Evolutionary conservation across 495 filamentous ascomycete genomes (phyloP).

Genomic region (Daldinia loculata): DNA sequence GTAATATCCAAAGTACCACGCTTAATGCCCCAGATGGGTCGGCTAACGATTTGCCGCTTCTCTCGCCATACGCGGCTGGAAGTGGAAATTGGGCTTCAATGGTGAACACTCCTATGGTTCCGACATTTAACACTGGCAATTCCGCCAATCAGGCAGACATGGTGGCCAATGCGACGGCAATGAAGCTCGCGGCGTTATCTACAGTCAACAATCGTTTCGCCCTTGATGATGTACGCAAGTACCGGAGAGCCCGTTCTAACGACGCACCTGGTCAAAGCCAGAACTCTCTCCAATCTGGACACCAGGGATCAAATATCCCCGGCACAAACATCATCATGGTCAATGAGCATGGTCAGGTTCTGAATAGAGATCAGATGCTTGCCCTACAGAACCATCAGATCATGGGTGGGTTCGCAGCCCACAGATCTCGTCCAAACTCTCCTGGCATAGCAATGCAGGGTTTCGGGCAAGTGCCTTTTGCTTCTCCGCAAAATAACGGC

Average conservation of each 20-base stretch:
- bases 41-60: constrained; percentile 73
- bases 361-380: constrained; percentile 84
- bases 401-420: constrained; percentile 73
- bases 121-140: constrained; percentile 73
- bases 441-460: constrained; percentile 87
- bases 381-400: constrained; percentile 86
- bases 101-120: constrained; percentile 96
- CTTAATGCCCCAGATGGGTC: constrained; percentile 76
- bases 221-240: constrained; percentile 93
- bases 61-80: constrained; percentile 86
- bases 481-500: constrained; percentile 93
- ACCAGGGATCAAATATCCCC: constrained; percentile 59
- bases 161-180: constrained; percentile 98
- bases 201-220: constrained; percentile 99
- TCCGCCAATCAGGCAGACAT: constrained; percentile 85
- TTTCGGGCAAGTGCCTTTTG: constrained; percentile 76
- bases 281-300: constrained; percentile 54
- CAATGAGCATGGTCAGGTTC: constrained; percentile 87
- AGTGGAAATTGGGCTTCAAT: constrained; percentile 98
- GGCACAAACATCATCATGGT: constrained; percentile 83
- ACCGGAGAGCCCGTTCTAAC: constrained; percentile 87
- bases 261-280: constrained; percentile 71
- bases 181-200: constrained; percentile 96
- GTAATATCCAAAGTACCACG: constrained; percentile 82
- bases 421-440: constrained; percentile 91